Percentiles rank a stretch among this genome's conserved stretches.
phyloP scores from a whole-genome alignment of 805 yeast species.

The Martiniozyma abietophila region DNA sequence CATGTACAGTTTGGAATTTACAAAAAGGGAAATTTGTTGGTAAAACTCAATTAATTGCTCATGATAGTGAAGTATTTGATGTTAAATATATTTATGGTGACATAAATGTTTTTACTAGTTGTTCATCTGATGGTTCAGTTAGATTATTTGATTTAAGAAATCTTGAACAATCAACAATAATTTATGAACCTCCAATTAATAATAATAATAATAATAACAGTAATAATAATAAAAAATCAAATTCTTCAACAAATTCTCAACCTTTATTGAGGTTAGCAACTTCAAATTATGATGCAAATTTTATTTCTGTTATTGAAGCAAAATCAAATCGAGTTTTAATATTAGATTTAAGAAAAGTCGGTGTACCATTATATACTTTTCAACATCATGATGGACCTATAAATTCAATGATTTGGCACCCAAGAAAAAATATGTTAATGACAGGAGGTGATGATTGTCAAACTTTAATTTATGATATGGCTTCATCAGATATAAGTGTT shows the following conservation, averaged over 20 bases:
- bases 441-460: slow-evolving; percentile 71
- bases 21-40: slow-evolving; percentile 52
- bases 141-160: slow-evolving; percentile 85
- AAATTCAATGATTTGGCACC: slow-evolving; percentile 88
- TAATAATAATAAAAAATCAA: slow-evolving; percentile 2
- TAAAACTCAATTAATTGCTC: slow-evolving; percentile 91
- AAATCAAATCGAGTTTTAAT: slow-evolving; percentile 57
- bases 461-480: slow-evolving; percentile 59
- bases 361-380: slow-evolving; percentile 62
- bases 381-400: slow-evolving; percentile 61
- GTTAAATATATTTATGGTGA: slow-evolving; percentile 74
- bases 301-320: slow-evolving; percentile 73
- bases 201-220: slow-evolving; percentile 9
- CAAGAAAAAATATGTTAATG: slow-evolving; percentile 50
- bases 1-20: slow-evolving; percentile 95
- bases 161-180: slow-evolving; percentile 87
- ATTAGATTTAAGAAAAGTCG: slow-evolving; percentile 83
- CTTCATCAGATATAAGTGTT: slow-evolving; percentile 15
- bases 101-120: slow-evolving; percentile 76
- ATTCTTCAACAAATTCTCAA: slow-evolving; percentile 19
- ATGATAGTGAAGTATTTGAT: slow-evolving; percentile 90
- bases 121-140: slow-evolving; percentile 92
- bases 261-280: slow-evolving; percentile 74
- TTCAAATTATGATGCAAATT: slow-evolving; percentile 70
- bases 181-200: slow-evolving; percentile 60